Evolutionary conservation across 805 yeast genomes (phyloP).

Genomic region (Metschnikowia similis): DNA sequence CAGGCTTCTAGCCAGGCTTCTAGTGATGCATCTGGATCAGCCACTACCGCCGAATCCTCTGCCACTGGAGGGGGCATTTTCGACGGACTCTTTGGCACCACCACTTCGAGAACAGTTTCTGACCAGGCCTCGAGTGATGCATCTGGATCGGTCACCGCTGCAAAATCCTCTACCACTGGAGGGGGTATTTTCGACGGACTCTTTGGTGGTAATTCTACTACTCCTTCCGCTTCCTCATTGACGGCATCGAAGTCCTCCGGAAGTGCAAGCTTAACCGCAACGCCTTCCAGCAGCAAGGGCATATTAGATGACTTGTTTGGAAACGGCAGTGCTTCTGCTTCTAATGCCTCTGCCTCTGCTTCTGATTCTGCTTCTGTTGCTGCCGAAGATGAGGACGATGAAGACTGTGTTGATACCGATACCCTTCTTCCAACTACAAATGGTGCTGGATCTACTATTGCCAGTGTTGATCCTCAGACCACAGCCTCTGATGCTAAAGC

Average conservation of each 20-base stretch:
- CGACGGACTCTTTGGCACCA: constrained; percentile 4
- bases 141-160: background rate
- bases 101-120: constrained; percentile 6
- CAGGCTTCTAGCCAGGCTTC: background rate
- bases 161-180: background rate
- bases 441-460: background rate
- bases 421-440: constrained; percentile 4
- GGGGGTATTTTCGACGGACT: constrained; percentile 2
- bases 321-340: background rate
- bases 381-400: constrained; percentile 5
- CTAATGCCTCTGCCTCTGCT: no score
- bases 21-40: background rate
- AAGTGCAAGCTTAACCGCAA: background rate
- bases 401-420: constrained; percentile 10
- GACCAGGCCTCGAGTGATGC: background rate
- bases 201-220: background rate
- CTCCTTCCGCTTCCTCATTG: background rate
- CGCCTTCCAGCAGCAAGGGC: background rate
- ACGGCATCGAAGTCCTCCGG: background rate
- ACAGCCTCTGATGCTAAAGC: background rate
- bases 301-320: background rate
- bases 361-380: background rate
- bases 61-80: constrained; percentile 1
- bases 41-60: background rate
- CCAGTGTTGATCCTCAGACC: background rate